Percentiles rank a stretch among this genome's conserved stretches.
Conservation (phyloP, 768 basidiomycete species). For the Rhodotorula sphaerocarpa region DNA sequence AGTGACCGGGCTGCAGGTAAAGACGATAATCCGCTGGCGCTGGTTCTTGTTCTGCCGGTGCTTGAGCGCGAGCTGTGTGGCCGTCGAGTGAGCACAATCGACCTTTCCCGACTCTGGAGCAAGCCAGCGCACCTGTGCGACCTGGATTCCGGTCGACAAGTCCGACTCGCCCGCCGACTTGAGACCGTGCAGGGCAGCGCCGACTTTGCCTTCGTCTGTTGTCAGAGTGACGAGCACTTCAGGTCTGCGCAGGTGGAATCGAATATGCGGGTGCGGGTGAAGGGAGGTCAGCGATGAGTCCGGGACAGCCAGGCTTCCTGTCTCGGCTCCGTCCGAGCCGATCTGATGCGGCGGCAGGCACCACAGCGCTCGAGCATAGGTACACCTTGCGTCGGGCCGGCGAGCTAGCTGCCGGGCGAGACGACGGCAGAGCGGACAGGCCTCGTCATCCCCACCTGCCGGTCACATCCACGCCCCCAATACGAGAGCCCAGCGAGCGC, state of each 20-base stretch:
- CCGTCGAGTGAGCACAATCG: no score
- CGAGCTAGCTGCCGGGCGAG: no score
- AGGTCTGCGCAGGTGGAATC: constrained; percentile 59
- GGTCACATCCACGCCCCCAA: no score
- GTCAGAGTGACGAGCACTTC: constrained; percentile 94
- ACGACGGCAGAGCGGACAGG: no score
- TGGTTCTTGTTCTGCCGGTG: constrained; percentile 98
- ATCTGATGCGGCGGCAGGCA: not conserved
- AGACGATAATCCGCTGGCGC: constrained; percentile 88
- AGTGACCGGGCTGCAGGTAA: constrained; percentile 77
- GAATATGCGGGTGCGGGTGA: not conserved
- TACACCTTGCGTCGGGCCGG: no score
- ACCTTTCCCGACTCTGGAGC: not conserved
- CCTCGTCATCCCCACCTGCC: not conserved
- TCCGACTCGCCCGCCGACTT: constrained; percentile 75
- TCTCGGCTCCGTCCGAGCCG: no score
- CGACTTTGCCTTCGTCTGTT: constrained; percentile 85
- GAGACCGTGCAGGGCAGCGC: constrained; percentile 66
- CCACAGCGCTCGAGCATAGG: no score
- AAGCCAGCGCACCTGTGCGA: constrained; percentile 56
- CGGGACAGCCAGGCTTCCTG: not conserved
- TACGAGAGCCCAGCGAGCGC: no score
- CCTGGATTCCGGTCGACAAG: constrained; percentile 79
- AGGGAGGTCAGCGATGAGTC: not conserved
- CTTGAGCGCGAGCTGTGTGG: constrained; percentile 74